A percentile compares a stretch with the other conserved stretches of the same genome.
phyloP scores from a whole-genome alignment of 2,329 filamentous ascomycete species.

The Claviceps maximensis region DNA sequence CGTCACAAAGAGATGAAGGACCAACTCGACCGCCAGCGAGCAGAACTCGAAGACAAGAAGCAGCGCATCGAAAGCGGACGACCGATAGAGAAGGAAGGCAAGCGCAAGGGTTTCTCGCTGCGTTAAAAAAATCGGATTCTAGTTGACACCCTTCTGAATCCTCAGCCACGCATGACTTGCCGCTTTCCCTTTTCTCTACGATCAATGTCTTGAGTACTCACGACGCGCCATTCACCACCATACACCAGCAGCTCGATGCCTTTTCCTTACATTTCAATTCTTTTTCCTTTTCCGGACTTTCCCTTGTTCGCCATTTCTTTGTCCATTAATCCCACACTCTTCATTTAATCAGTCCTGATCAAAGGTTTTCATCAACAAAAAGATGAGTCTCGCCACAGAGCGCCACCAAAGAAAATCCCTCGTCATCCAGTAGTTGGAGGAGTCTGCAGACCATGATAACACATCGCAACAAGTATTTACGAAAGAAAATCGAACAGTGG shows the following conservation, averaged over 20 bases:
- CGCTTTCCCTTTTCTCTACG: conserved; percentile 22
- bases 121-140: conserved; percentile 47
- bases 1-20: conserved; percentile 99
- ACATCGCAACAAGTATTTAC: conserved; percentile 5
- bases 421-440: conserved; percentile 15
- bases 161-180: conserved; percentile 4
- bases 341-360: conserved; percentile 24
- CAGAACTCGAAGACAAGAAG: conserved; percentile 98
- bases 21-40: conserved; percentile 86
- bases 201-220: conserved; percentile 44
- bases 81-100: conserved; percentile 92
- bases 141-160: background rate
- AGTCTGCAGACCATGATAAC: conserved; percentile 16
- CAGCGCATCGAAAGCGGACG: conserved; percentile 83
- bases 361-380: conserved; percentile 19
- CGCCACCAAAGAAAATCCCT: conserved; percentile 21
- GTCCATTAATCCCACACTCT: conserved; percentile 25
- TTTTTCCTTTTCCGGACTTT: conserved; percentile 24
- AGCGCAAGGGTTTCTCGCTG: conserved; percentile 98
- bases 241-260: conserved; percentile 45
- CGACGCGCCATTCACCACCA: conserved; percentile 43
- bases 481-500: conserved; percentile 7
- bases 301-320: conserved; percentile 13
- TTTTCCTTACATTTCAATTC: conserved; percentile 36
- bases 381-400: conserved; percentile 16